phyloP scores from a whole-genome alignment of 1,284 basidiomycete species.

The Ustilago sp. region DNA sequence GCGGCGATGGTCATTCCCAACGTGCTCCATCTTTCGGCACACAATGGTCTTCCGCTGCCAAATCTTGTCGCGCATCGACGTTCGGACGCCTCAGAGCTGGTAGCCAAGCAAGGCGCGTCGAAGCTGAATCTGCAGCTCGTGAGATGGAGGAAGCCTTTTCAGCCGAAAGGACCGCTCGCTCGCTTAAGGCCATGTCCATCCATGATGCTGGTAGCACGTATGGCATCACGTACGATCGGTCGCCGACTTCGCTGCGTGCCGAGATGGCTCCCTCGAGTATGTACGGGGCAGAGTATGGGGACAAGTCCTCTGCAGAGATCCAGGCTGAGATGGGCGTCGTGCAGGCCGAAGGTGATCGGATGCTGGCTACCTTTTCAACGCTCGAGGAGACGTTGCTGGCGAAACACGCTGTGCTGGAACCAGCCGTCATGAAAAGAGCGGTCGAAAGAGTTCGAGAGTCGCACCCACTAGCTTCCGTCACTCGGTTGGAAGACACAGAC shows the following conservation, averaged over 20 bases:
- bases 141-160: conserved; percentile 42
- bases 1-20: conserved; percentile 40
- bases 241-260: conserved; percentile 21
- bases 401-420: conserved; percentile 29
- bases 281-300: conserved; percentile 52
- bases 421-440: conserved; percentile 8
- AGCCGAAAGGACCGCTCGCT: conserved; percentile 37
- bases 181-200: conserved; percentile 37
- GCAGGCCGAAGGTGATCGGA: conserved; percentile 51
- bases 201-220: conserved; percentile 19
- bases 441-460: conserved; percentile 13
- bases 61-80: conserved; percentile 33
- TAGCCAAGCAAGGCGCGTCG: conserved; percentile 30
- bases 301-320: conserved; percentile 51
- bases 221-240: conserved; percentile 3
- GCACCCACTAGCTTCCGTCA: conserved; percentile 18
- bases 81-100: conserved; percentile 34
- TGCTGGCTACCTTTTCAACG: conserved; percentile 48
- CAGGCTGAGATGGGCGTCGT: conserved; percentile 59
- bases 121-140: conserved; percentile 23
- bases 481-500: background rate
- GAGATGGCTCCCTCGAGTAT: conserved; percentile 35
- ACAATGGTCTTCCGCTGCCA: conserved; percentile 26
- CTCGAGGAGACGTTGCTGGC: conserved; percentile 47
- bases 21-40: conserved; percentile 37